Base-by-base conservation (phyloP, 2,329 filamentous ascomycete species). In the Volutella citrinella region DNA sequence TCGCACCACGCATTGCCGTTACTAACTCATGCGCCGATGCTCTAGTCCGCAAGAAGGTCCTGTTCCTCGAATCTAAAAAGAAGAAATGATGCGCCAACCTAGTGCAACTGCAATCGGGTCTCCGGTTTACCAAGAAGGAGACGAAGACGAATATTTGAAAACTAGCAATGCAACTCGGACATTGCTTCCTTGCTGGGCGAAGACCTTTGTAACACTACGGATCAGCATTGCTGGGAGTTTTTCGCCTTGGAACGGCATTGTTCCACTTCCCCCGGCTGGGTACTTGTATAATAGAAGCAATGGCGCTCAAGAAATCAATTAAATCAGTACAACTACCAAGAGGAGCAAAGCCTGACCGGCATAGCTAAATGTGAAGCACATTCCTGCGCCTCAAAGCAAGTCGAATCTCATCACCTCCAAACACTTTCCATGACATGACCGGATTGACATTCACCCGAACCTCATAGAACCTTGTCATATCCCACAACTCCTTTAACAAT, bases 61-160 rank as follows among this genome's bases (percentile, higher is more conserved):
- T 98, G 19, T 98, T 98, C 66, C 77, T 97, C 37, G 93, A 98
- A 63, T 81, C 87, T 59, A 96, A 95, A 61, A 84, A 88, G 60
- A 84, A 83, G 61, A 74, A 75, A 36, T 81, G 76, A 66, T 76
- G 65, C 10, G 10, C 13, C 30, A 27, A 19, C 16, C 21, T 37
- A 31, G 18, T 30, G 41, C 37, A 32, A 36, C 22, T 27, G 38
- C 31, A 36, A 53, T 39, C 39, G n/a, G n/a, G n/a, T n/a, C n/a
- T n/a, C n/a, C n/a, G n/a, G n/a, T n/a, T n/a, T n/a, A n/a, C n/a
- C n/a, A n/a, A n/a, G n/a, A n/a, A n/a, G n/a, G n/a, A n/a, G n/a
- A n/a, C n/a, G n/a, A 30, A 16, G 25, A 28, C 22, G 25, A 19
- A 23, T 28, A 38, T 30, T 22, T 42, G 38, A 19, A 15, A n/a